Conservation (phyloP, 2,329 filamentous ascomycete species). For the Exophiala spinifera region DNA sequence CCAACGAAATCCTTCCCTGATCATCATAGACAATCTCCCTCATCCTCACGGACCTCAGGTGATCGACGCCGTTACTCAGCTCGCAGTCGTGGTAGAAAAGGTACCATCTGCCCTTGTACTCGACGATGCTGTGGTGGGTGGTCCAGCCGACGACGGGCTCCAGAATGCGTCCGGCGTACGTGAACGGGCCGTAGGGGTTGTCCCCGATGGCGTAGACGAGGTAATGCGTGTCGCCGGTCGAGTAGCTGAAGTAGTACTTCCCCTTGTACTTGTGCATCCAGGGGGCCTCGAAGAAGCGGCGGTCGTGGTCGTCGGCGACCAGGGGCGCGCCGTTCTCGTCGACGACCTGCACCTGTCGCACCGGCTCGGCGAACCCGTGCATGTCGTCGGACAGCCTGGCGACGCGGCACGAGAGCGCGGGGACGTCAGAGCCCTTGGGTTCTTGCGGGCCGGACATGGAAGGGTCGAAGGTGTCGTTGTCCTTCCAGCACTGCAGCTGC, state of each 20-base stretch:
- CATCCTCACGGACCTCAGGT: slow-evolving; percentile 70
- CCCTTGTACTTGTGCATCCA: slow-evolving; percentile 73
- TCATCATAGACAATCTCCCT: slow-evolving; percentile 56
- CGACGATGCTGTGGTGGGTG: slow-evolving; percentile 74
- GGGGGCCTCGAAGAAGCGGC: slow-evolving; percentile 75
- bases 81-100: slow-evolving; percentile 74
- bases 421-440: slow-evolving; percentile 53
- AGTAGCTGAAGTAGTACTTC: slow-evolving; percentile 73
- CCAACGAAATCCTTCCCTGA: slow-evolving; percentile 15
- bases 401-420: slow-evolving; percentile 64
- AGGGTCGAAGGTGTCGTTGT: slow-evolving; percentile 49
- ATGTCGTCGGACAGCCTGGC: slow-evolving; percentile 64
- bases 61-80: slow-evolving; percentile 65
- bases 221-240: slow-evolving; percentile 74
- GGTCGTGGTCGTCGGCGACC: slow-evolving; percentile 65
- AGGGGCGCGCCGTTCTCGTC: slow-evolving; percentile 60
- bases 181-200: slow-evolving; percentile 68
- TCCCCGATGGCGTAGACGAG: slow-evolving; percentile 66
- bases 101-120: slow-evolving; percentile 69
- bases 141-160: slow-evolving; percentile 79
- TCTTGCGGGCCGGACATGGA: slow-evolving; percentile 57
- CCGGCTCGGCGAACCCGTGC: slow-evolving; percentile 55
- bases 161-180: slow-evolving; percentile 66
- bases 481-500: slow-evolving; percentile 69
- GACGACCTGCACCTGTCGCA: slow-evolving; percentile 62